Percentiles rank a stretch among this genome's conserved stretches.
Evolutionary conservation across 768 basidiomycete genomes (phyloP).

Genomic region (Candolleomyces efflorescens): DNA sequence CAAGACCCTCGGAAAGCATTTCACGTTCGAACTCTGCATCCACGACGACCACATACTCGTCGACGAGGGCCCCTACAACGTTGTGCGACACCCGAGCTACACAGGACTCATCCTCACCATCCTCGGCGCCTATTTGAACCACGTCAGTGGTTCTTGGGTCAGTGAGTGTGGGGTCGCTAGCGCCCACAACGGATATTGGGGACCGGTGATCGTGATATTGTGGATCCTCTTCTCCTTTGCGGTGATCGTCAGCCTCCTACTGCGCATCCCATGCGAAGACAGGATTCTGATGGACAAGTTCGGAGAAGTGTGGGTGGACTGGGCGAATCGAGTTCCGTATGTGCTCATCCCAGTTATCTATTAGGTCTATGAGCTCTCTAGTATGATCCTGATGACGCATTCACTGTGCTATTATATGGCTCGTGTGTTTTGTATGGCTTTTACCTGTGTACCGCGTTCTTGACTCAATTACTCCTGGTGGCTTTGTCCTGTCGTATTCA

Average conservation of each 20-base stretch:
- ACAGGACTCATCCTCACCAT: constrained; percentile 28
- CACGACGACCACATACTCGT: constrained; percentile 30
- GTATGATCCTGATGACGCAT: background rate
- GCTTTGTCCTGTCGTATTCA: no score
- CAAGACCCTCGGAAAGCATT: constrained; percentile 29
- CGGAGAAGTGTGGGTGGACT: constrained; percentile 26
- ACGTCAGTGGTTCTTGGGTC: constrained; percentile 29
- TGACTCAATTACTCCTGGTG: no score
- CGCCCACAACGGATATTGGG: constrained; percentile 16
- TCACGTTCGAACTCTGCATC: constrained; percentile 36
- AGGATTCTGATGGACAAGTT: constrained; percentile 26
- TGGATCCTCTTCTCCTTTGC: constrained; percentile 22
- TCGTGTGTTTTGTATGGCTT: no score
- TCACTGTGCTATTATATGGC: no score
- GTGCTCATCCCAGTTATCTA: constrained; percentile 31
- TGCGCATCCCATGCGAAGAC: constrained; percentile 32
- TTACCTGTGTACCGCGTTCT: no score
- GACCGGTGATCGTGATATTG: constrained; percentile 15
- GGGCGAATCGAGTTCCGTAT: constrained; percentile 29
- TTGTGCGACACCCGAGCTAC: constrained; percentile 38
- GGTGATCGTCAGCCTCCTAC: constrained; percentile 21
- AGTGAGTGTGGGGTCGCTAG: constrained; percentile 24
- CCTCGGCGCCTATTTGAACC: constrained; percentile 20
- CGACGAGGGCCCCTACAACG: constrained; percentile 30
- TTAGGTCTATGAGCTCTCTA: no score